These are phyloP conservation scores for Azolla pinnata DNA, from an alignment of 75 land plant genomes.

Conservation along the genomic window DNA sequence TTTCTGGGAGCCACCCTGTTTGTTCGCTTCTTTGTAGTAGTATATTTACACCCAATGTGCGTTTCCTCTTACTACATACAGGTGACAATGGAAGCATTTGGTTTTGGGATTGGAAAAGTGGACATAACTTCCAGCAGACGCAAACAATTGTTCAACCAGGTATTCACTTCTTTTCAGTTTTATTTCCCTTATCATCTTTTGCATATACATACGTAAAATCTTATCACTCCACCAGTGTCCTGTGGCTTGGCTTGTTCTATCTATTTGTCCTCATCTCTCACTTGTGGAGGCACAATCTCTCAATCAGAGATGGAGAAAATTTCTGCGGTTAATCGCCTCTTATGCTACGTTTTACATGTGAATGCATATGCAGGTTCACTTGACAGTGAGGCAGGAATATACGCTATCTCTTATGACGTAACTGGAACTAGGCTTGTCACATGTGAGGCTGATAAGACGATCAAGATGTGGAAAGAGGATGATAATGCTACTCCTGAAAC, in stretches of 20 bases:
- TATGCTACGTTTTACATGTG: background rate
- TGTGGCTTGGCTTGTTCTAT: background rate
- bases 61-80: no score
- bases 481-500: constrained; percentile 80
- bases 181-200: background rate
- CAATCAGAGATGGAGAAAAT: no score
- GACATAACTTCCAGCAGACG: constrained; percentile 91
- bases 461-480: constrained; percentile 99
- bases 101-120: constrained; percentile 99
- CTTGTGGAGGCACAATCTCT: no score
- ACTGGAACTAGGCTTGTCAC: constrained; percentile 85
- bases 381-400: constrained; percentile 96
- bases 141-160: constrained; percentile 99
- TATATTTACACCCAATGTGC: no score
- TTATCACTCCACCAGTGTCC: no score
- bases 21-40: no score
- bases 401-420: constrained; percentile 74
- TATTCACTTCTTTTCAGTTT: constrained; percentile 15
- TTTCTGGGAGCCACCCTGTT: no score
- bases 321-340: no score
- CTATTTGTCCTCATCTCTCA: no score
- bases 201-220: no score
- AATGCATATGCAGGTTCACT: constrained; percentile 57
- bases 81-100: constrained; percentile 99
- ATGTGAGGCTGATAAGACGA: constrained; percentile 99